These are phyloP conservation scores for Pichia occidentalis DNA, from an alignment of 805 yeast genomes.

Conservation along the genomic window DNA sequence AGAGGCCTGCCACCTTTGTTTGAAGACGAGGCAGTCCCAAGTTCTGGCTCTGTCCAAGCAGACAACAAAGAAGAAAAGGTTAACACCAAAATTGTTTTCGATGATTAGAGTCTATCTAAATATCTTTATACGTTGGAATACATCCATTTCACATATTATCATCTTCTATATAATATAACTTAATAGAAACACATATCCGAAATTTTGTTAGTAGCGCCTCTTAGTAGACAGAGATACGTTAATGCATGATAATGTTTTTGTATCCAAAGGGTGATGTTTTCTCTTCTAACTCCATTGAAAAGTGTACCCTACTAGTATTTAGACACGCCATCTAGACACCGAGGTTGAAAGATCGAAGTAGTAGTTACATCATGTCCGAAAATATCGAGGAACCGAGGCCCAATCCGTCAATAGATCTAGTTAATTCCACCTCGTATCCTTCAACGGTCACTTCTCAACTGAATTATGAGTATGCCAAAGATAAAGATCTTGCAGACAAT, in stretches of 20 bases:
- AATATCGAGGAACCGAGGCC: constrained; percentile 1
- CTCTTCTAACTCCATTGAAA: too few relatives aligned
- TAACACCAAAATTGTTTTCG: constrained; percentile 21
- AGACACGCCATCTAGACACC: too few relatives aligned
- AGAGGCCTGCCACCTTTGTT: constrained; percentile 33
- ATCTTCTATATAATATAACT: neutral
- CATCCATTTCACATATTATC: too few relatives aligned
- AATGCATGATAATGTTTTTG: too few relatives aligned
- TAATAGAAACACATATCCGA: too few relatives aligned
- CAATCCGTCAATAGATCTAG: constrained; percentile 6
- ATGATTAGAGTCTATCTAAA: constrained; percentile 8
- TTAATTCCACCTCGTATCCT: constrained; percentile 4
- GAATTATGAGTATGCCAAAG: neutral
- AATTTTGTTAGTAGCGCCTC: too few relatives aligned
- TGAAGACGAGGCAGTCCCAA: constrained; percentile 18
- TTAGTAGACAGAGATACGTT: too few relatives aligned
- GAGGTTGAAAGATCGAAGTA: too few relatives aligned
- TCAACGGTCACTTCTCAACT: neutral
- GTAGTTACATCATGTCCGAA: neutral
- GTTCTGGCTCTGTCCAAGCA: neutral
- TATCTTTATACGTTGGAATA: too few relatives aligned
- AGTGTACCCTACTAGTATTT: too few relatives aligned
- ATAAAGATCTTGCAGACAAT: neutral
- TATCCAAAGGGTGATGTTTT: too few relatives aligned
- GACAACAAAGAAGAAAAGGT: constrained; percentile 5